Evolutionary conservation across 768 basidiomycete genomes (phyloP).

Genomic region (Suillus fuscotomentosus): DNA sequence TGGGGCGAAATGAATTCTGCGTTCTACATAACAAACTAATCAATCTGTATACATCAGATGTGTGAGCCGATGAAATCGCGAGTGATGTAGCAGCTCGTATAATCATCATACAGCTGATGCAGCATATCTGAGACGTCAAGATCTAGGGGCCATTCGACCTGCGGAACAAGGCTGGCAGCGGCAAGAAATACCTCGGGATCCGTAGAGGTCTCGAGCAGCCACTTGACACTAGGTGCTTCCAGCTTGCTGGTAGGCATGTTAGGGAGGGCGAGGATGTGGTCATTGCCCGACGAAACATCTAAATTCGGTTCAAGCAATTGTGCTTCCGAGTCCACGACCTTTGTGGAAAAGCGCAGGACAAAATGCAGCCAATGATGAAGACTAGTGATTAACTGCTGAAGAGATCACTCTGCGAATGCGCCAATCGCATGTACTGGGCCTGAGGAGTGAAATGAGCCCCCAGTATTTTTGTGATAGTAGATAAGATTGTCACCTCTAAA

Average conservation of each 20-base stretch:
- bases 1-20: too few relatives aligned
- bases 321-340: neutral
- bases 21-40: neutral
- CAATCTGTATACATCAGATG: neutral
- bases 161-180: neutral
- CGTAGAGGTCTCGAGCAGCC: neutral
- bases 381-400: neutral
- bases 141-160: neutral
- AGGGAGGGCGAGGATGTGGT: neutral
- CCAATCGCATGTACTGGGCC: neutral
- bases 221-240: conserved; percentile 8
- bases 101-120: neutral
- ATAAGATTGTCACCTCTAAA: neutral
- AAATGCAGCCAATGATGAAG: neutral
- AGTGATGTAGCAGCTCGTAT: neutral
- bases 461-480: neutral
- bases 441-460: neutral
- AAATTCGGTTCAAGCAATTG: too few relatives aligned
- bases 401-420: neutral
- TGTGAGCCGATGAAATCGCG: too few relatives aligned
- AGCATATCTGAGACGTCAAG: neutral
- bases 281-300: neutral
- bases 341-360: neutral
- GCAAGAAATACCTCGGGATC: neutral
- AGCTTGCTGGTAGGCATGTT: neutral